Percentiles rank a stretch among this genome's conserved stretches.
Evolutionary conservation across 495 filamentous ascomycete species (phyloP).

Genomic region (Bathelium albidoporum): DNA sequence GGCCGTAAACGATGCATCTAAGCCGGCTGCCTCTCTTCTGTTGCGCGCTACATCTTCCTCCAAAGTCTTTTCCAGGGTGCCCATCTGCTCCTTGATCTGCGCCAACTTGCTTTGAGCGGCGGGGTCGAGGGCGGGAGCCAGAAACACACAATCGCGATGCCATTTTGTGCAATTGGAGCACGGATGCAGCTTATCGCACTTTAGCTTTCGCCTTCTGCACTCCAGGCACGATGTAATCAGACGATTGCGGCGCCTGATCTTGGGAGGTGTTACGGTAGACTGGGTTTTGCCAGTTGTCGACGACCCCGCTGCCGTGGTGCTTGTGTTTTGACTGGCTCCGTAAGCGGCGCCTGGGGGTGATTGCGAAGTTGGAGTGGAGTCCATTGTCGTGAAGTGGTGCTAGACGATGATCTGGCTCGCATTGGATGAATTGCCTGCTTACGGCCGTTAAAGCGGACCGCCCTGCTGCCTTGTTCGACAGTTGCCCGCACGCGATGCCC

Average conservation of each 20-base stretch:
- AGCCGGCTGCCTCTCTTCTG: constrained; percentile 10
- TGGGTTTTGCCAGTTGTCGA: background rate
- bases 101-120: constrained; percentile 49
- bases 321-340: background rate
- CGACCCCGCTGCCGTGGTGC: background rate
- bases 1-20: constrained; percentile 34
- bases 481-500: background rate
- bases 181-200: constrained; percentile 65
- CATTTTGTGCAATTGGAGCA: constrained; percentile 60
- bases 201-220: constrained; percentile 68
- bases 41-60: constrained; percentile 43
- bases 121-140: constrained; percentile 51
- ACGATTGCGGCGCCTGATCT: constrained; percentile 54
- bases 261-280: constrained; percentile 9
- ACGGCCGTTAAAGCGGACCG: background rate
- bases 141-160: constrained; percentile 53
- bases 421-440: background rate
- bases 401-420: background rate
- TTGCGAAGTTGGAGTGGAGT: background rate
- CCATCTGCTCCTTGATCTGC: constrained; percentile 62
- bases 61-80: constrained; percentile 50
- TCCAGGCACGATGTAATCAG: constrained; percentile 61
- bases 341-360: background rate
- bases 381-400: background rate
- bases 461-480: background rate